Evolutionary conservation across 257 asterid species (phyloP).

Genomic region (Solanum paucissectum): DNA sequence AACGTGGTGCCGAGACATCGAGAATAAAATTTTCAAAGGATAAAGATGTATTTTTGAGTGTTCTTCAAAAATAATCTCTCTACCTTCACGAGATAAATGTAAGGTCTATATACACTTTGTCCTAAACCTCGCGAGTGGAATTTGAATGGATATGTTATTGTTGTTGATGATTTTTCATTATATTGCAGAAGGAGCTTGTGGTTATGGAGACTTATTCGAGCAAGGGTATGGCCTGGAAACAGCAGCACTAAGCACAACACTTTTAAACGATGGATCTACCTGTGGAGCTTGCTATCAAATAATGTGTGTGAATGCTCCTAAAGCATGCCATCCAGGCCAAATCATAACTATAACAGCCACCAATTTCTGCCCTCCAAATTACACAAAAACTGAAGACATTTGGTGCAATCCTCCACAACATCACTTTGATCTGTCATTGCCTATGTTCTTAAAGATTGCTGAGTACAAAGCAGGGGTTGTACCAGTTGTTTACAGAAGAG

Average conservation of each 20-base stretch:
- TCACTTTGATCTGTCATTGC: neutral
- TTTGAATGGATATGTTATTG: neutral
- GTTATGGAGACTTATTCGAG: slow-evolving; percentile 10
- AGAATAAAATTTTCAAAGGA: no score
- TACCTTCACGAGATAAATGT: neutral
- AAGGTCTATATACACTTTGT: neutral
- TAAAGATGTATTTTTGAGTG: no score
- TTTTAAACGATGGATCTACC: slow-evolving; percentile 12
- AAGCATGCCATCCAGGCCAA: slow-evolving; percentile 11
- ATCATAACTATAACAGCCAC: slow-evolving; percentile 24
- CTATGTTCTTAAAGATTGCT: slow-evolving; percentile 7
- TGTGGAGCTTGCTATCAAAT: slow-evolving; percentile 45
- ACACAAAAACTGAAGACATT: neutral
- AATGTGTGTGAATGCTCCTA: slow-evolving; percentile 6
- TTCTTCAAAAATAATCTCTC: no score
- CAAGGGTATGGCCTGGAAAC: slow-evolving; percentile 26
- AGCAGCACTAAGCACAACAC: slow-evolving; percentile 28
- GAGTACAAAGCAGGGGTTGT: neutral
- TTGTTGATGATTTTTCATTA: neutral
- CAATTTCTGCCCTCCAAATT: slow-evolving; percentile 28
- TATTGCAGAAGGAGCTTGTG: slow-evolving; percentile 36
- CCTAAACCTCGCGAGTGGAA: neutral
- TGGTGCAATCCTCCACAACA: neutral
- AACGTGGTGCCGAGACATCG: accelerated
- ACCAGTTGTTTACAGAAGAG: neutral